Evolutionary conservation across 768 basidiomycete species (phyloP), one percentile per base, ranked within the genome.

Genomic region (Hygrocybe coccinea): DNA sequence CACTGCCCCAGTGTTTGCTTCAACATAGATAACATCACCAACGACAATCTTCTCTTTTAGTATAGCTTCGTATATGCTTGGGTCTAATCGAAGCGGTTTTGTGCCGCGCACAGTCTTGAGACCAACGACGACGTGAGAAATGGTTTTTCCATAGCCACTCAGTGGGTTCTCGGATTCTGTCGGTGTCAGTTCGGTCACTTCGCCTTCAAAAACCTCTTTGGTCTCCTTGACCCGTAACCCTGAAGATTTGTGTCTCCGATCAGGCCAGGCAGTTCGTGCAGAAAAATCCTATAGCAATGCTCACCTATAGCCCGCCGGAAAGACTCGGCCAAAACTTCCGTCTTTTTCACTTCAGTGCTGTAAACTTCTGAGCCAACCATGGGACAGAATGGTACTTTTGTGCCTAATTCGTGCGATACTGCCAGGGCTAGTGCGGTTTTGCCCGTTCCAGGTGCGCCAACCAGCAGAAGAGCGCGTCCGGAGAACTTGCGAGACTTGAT

Each of bases 341-440:
- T 98, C 80, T 99, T 99, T 77, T 98, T 98, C 55, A 99, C 94
- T 71, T 98, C 95, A 2, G 90, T 85, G 38, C 87, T 91, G 67
- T 97, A 98, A 58, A 98, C 97, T 71, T 99, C 97, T 17, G 86
- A 89, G 0, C 97, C 97, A 41, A 98, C 97, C 92, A 97, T 97
- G 4, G 94, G 93, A 69, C 95, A 97, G 68, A 99, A 98, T 0
- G 97, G 97, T 1, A 97, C 95, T 65, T 97, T 97, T 19, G 81
- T 74, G 0, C 97, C 97, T 0, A 99, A 80, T 64, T 98, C 97
- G 57, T 97, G 95, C 5, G 93, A 87, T 24, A 98, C 82, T 0
- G 93, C 97, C n/a, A 98, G 72, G 1, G 97, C 95, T 24, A 98
- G 82, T 0, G 97, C 97, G 0, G 97, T 99, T 75, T 99, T 99